Evolutionary conservation across 164 flowering plant species (phyloP).

Genomic region (Brasenia schreberi): DNA sequence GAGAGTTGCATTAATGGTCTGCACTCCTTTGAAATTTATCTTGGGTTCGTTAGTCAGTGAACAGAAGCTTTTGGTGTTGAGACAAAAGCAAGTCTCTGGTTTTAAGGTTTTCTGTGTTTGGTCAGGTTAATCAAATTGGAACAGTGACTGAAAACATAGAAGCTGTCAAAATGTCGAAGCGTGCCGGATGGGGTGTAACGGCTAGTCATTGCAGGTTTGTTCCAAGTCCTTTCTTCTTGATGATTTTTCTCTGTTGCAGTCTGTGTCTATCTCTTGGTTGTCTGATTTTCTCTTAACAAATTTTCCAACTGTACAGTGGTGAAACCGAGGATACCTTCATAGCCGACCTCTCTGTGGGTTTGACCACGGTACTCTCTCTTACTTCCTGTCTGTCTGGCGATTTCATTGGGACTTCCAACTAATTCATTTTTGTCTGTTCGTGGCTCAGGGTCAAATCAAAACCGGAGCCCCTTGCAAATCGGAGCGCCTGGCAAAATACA

Average conservation of each 20-base stretch:
- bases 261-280: too few relatives aligned
- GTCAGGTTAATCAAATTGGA: constrained; percentile 30
- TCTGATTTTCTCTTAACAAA: too few relatives aligned
- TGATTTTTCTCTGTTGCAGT: too few relatives aligned
- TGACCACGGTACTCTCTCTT: constrained; percentile 21
- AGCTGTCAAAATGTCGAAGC: constrained; percentile 31
- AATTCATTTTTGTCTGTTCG: not conserved
- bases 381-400: not conserved
- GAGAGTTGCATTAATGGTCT: too few relatives aligned
- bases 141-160: constrained; percentile 34
- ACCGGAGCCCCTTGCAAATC: constrained; percentile 36
- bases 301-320: too few relatives aligned
- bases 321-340: constrained; percentile 39
- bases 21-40: not conserved
- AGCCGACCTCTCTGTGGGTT: constrained; percentile 39
- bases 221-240: too few relatives aligned
- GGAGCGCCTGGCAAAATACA: constrained; percentile 31
- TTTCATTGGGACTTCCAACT: too few relatives aligned
- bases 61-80: too few relatives aligned
- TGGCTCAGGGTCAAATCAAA: constrained; percentile 26
- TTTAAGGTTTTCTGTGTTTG: not conserved
- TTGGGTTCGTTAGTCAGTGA: not conserved
- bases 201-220: constrained; percentile 21
- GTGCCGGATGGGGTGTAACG: constrained; percentile 35
- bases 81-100: too few relatives aligned